A percentile compares a stretch with the other conserved stretches of the same genome.
Evolutionary conservation across 306 rosid genomes (phyloP).

Genomic region (Vigna angularis): DNA sequence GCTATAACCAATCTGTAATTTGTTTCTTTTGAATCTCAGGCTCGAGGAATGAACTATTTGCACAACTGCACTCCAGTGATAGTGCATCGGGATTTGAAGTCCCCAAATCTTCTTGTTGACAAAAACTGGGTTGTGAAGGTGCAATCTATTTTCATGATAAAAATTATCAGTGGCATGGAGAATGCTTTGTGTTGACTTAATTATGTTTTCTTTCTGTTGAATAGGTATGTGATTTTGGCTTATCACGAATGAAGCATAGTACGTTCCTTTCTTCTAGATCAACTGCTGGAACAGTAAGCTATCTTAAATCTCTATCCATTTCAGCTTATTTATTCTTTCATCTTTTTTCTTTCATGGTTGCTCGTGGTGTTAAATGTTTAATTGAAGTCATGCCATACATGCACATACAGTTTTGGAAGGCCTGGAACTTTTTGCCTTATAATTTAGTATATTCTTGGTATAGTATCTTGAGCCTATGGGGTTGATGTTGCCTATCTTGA

Average conservation of each 20-base stretch:
- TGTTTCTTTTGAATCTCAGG: constrained; percentile 59
- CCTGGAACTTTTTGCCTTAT: no score
- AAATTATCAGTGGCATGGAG: constrained; percentile 30
- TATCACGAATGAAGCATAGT: constrained; percentile 90
- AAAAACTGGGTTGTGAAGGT: constrained; percentile 99
- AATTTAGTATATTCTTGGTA: no score
- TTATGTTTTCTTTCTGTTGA: constrained; percentile 21
- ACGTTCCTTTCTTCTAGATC: constrained; percentile 98
- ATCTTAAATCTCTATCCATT: constrained; percentile 7
- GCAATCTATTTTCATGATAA: constrained; percentile 30
- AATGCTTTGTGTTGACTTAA: constrained; percentile 37
- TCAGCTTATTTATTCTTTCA: constrained; percentile 28
- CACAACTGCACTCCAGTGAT: constrained; percentile 86
- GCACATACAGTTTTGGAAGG: no score
- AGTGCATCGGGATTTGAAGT: constrained; percentile 98
- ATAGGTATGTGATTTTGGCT: constrained; percentile 97
- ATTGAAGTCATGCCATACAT: background rate
- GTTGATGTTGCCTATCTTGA: no score
- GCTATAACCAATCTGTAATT: constrained; percentile 19
- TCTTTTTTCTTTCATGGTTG: constrained; percentile 24
- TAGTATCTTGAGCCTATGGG: no score
- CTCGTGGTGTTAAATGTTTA: background rate
- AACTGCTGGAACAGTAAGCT: constrained; percentile 95
- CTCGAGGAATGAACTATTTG: constrained; percentile 99
- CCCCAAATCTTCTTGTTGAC: constrained; percentile 98